phyloP scores from a whole-genome alignment of 2,329 filamentous ascomycete genomes.

The Microsporum audouinii region DNA sequence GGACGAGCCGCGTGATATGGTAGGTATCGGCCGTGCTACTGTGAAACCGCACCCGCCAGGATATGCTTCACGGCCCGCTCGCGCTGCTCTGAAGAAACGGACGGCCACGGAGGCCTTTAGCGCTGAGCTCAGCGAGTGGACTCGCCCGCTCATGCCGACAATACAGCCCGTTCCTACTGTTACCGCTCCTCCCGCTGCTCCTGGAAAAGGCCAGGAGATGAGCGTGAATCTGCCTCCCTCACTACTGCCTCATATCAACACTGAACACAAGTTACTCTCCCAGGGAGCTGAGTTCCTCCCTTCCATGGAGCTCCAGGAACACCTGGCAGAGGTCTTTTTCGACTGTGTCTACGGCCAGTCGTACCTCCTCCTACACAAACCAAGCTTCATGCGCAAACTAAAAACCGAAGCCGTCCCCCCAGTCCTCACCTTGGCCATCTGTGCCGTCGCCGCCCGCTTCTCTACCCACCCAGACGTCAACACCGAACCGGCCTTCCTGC shows the following conservation, averaged over 20 bases:
- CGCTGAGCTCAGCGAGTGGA: conserved; percentile 70
- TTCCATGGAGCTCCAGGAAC: conserved; percentile 77
- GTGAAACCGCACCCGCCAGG: conserved; percentile 66
- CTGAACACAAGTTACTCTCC: conserved; percentile 64
- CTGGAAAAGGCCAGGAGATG: conserved; percentile 18
- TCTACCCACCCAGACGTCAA: conserved; percentile 75
- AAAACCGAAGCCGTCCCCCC: conserved; percentile 72
- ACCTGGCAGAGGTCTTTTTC: conserved; percentile 88
- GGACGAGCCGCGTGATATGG: conserved; percentile 59
- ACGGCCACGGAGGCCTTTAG: conserved; percentile 79
- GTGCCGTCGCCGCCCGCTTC: conserved; percentile 89
- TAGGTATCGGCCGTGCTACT: conserved; percentile 62
- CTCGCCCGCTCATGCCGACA: conserved; percentile 32
- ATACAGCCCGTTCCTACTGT: neutral
- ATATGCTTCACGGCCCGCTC: conserved; percentile 44
- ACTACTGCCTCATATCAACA: conserved; percentile 50
- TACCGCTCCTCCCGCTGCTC: conserved; percentile 34
- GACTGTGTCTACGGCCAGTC: conserved; percentile 92
- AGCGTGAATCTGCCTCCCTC: conserved; percentile 39
- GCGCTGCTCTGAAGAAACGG: conserved; percentile 57
- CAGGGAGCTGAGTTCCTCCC: conserved; percentile 79
- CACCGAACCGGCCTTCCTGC: conserved; percentile 66
- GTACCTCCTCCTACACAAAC: conserved; percentile 89
- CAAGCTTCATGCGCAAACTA: conserved; percentile 80
- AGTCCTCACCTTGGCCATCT: conserved; percentile 84